A percentile compares a stretch with the other conserved stretches of the same genome.
Conservation (phyloP, 106 monocot species). For the Dendrobium catenatum region DNA sequence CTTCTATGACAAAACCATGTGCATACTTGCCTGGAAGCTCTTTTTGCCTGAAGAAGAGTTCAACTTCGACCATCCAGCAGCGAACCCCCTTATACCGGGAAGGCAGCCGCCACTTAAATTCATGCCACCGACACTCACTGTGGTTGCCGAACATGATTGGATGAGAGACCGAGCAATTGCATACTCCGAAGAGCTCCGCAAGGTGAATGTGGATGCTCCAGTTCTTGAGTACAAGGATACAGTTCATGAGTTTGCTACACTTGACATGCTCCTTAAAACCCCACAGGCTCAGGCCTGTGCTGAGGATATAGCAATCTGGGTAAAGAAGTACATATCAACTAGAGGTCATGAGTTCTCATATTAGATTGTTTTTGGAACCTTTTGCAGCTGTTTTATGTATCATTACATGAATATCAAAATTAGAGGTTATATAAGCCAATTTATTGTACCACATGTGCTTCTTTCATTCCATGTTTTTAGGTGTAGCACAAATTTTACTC, state of each 20-base stretch:
- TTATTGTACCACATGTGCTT: no score
- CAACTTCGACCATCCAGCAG: conserved; percentile 56
- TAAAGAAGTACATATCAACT: conserved; percentile 55
- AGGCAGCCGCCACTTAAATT: conserved; percentile 38
- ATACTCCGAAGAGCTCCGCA: conserved; percentile 62
- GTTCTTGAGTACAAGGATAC: conserved; percentile 68
- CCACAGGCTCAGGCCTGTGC: conserved; percentile 62
- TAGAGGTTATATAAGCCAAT: no score
- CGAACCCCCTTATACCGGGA: conserved; percentile 42
- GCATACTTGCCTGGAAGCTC: conserved; percentile 53
- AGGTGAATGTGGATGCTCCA: conserved; percentile 60
- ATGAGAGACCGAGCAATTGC: conserved; percentile 66
- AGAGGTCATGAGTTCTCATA: conserved; percentile 62
- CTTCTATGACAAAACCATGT: conserved; percentile 62
- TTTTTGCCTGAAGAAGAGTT: conserved; percentile 52
- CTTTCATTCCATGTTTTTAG: no score
- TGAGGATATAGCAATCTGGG: conserved; percentile 68
- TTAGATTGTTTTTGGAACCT: conserved; percentile 10
- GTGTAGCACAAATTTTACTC: no score
- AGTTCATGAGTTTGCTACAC: conserved; percentile 61
- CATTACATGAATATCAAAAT: no score
- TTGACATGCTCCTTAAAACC: conserved; percentile 55
- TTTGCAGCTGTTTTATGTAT: no score
- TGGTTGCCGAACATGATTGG: conserved; percentile 62
- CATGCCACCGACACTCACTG: conserved; percentile 62